Evolutionary conservation across 305 asterid genomes (phyloP).

Genomic region (Coffea humblotiana): DNA sequence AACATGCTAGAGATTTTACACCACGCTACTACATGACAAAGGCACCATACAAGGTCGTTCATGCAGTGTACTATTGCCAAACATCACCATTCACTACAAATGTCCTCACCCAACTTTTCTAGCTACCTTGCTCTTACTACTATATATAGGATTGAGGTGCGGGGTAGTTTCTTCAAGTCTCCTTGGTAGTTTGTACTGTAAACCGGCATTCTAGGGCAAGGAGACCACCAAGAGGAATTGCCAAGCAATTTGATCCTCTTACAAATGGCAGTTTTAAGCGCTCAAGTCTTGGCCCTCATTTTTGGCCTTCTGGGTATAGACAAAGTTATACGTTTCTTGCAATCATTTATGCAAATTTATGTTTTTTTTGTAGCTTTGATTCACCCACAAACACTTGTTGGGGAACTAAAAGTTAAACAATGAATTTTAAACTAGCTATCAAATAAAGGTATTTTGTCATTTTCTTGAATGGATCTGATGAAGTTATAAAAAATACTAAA

Average conservation of each 20-base stretch:
- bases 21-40: background rate
- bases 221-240: background rate
- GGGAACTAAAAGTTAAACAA: too few relatives aligned
- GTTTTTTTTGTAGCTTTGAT: background rate
- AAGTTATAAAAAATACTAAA: too few relatives aligned
- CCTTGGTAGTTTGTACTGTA: background rate
- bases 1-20: background rate
- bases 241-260: too few relatives aligned
- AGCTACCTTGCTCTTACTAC: background rate
- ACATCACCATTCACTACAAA: background rate
- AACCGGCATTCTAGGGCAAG: background rate
- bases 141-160: background rate
- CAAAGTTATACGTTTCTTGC: background rate
- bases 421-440: too few relatives aligned
- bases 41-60: background rate
- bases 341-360: background rate
- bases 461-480: too few relatives aligned
- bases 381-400: background rate
- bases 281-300: constrained; percentile 43
- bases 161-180: background rate
- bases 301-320: constrained; percentile 60
- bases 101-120: background rate
- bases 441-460: too few relatives aligned
- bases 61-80: background rate
- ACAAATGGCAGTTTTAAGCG: constrained; percentile 37